These are phyloP conservation scores for Botrytis hyacinthi DNA, from an alignment of 2,329 filamentous ascomycete species.

Conservation along the genomic window DNA sequence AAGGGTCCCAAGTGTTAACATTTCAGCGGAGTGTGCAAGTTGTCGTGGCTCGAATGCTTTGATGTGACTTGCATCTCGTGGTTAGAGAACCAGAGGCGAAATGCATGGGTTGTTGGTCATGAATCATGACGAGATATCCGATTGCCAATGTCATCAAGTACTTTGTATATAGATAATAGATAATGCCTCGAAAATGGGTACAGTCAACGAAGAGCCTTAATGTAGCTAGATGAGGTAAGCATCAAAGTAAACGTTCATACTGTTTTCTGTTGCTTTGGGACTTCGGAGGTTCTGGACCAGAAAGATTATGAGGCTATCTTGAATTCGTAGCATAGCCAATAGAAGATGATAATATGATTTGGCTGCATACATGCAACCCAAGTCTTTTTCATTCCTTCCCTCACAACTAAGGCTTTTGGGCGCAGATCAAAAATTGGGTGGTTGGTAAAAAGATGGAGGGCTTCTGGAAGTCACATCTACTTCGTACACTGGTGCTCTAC, in stretches of 20 bases:
- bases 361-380: constrained; percentile 15
- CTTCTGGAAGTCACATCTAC: constrained; percentile 9
- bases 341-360: background rate
- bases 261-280: background rate
- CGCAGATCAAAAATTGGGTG: constrained; percentile 3
- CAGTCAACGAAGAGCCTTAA: background rate
- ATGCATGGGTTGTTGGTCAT: constrained; percentile 25
- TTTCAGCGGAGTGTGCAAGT: constrained; percentile 20
- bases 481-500: background rate
- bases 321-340: constrained; percentile 8
- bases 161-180: background rate
- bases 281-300: background rate
- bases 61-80: constrained; percentile 30
- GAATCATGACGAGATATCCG: constrained; percentile 9
- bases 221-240: background rate
- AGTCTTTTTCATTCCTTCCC: background rate
- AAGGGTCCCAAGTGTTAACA: constrained; percentile 9
- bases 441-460: background rate
- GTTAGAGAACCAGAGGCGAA: constrained; percentile 21
- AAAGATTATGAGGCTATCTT: constrained; percentile 18
- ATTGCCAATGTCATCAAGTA: background rate
- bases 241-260: background rate
- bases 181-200: background rate
- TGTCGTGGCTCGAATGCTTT: constrained; percentile 40
- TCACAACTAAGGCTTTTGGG: background rate